Conservation (phyloP, 2,329 filamentous ascomycete genomes). For the Cadophora gregata region DNA sequence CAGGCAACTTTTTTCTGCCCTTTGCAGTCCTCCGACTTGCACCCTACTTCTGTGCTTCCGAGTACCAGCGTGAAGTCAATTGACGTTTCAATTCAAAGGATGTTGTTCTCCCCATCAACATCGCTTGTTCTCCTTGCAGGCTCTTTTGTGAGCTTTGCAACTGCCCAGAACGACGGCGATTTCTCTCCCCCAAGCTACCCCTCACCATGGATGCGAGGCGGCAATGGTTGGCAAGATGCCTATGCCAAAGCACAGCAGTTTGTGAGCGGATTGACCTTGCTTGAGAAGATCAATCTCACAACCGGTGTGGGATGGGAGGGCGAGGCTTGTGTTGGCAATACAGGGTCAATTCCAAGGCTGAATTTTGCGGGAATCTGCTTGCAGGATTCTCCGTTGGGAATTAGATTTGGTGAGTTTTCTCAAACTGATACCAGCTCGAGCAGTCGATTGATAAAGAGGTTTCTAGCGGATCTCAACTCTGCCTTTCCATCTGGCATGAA, state of each 20-base stretch:
- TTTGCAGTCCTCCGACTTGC: not conserved
- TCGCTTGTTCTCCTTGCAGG: constrained; percentile 30
- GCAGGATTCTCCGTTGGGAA: constrained; percentile 44
- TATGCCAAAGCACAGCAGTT: constrained; percentile 72
- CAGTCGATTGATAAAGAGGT: not conserved
- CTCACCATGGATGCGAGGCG: constrained; percentile 45
- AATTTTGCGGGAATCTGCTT: constrained; percentile 43
- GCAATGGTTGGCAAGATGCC: constrained; percentile 65
- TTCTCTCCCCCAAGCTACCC: constrained; percentile 44
- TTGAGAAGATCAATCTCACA: constrained; percentile 92
- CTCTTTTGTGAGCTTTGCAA: constrained; percentile 28
- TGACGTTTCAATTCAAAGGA: constrained; percentile 20
- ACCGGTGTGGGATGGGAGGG: constrained; percentile 67
- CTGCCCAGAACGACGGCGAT: constrained; percentile 37
- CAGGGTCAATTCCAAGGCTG: constrained; percentile 42
- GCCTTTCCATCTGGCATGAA: constrained; percentile 81
- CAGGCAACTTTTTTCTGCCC: not conserved
- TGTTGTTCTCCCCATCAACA: constrained; percentile 34
- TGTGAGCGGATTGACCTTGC: constrained; percentile 76
- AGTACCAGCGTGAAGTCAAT: constrained; percentile 1
- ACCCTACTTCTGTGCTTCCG: not conserved
- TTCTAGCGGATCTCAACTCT: constrained; percentile 69
- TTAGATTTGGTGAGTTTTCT: constrained; percentile 48
- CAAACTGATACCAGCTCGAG: constrained; percentile 53
- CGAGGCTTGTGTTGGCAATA: constrained; percentile 44